Base-by-base conservation (phyloP, 192 early-diverging fungal genomes). In the Coemansia biformis region DNA sequence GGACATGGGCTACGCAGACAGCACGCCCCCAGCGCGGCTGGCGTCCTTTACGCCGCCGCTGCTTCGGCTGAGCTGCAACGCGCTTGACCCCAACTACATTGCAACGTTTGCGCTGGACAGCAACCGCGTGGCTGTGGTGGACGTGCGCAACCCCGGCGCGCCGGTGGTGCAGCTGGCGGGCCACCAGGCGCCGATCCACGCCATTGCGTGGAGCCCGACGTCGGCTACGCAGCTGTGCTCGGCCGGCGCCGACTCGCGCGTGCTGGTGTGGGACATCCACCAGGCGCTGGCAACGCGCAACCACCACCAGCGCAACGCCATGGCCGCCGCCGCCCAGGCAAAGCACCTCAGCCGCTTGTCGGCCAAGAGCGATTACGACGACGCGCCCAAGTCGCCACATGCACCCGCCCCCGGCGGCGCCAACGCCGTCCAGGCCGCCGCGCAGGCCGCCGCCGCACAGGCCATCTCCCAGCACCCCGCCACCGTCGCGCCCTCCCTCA, bases 91-190 rank as follows among this genome's bases (percentile, higher is more conserved):
- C 8, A 92, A 93, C 75, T 91, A 89, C 57, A 74, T 99, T 14
- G 91, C 93, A 0, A 92, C 93, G 0, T 91, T 99, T 65, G 86
- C 85, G 45, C 81, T 86, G 62, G 91, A 93, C 47, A 86, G 90
- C 5, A 52, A 76, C 12, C 63, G 68, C n/a, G 86, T 97, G 9
- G 83, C 86, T 26, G 81, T 99, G 43, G 58, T 99, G 32, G 96
- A 99, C 72, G 81, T 93, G 26, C 85, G 96, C 28, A 85, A 83
- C 13, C 96, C 96, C 7, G 88, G 89, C 10, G 75, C 87, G 1
- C 86, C 94, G 2, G 81, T 99, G 5, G 67, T 80, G 14, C 86
- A 97, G 57, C 75, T 99, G 24, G 67, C 69, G 15, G 86, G 85
- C 14, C 96, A 96, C 59, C 77, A 71, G 11, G 82, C 75, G 1